These are phyloP conservation scores for Mytilinidion resinicola DNA, from an alignment of 495 filamentous ascomycete genomes.

Conservation along the genomic window DNA sequence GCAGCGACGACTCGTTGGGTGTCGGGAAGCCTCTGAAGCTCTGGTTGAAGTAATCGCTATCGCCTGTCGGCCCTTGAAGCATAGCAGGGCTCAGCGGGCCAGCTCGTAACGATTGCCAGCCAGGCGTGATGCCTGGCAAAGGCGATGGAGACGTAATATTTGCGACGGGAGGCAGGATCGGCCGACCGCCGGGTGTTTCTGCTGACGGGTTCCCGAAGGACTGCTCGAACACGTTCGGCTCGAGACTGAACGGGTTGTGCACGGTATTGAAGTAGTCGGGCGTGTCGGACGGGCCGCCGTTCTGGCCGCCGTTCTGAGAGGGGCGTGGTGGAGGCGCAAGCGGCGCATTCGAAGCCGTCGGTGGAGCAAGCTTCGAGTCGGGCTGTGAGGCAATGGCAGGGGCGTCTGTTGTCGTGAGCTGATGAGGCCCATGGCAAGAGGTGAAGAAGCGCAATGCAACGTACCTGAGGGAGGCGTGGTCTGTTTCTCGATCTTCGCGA, in stretches of 20 bases:
- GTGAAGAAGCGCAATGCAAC: no score
- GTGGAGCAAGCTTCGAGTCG: no score
- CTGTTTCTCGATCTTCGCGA: no score
- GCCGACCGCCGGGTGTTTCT: slow-evolving; percentile 76
- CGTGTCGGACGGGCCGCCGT: slow-evolving; percentile 8
- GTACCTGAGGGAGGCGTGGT: no score
- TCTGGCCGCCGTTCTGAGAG: background rate
- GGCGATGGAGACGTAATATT: slow-evolving; percentile 86
- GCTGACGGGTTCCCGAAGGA: slow-evolving; percentile 69
- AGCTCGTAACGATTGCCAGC: slow-evolving; percentile 85
- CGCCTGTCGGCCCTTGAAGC: slow-evolving; percentile 76
- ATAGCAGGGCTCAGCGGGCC: slow-evolving; percentile 96
- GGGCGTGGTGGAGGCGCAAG: slow-evolving; percentile 1
- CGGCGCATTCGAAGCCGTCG: background rate
- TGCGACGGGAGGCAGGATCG: slow-evolving; percentile 84
- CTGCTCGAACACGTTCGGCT: slow-evolving; percentile 95
- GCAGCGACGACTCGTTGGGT: slow-evolving; percentile 91
- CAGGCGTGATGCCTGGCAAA: slow-evolving; percentile 58
- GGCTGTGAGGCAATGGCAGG: no score
- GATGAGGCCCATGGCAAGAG: no score
- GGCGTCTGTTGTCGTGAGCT: no score
- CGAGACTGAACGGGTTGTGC: slow-evolving; percentile 57
- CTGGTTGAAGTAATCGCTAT: slow-evolving; percentile 72
- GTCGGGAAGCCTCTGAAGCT: slow-evolving; percentile 86
- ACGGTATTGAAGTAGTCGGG: slow-evolving; percentile 42